Conservation (phyloP, 2,329 filamentous ascomycete species). For the Rutstroemia sp. region DNA sequence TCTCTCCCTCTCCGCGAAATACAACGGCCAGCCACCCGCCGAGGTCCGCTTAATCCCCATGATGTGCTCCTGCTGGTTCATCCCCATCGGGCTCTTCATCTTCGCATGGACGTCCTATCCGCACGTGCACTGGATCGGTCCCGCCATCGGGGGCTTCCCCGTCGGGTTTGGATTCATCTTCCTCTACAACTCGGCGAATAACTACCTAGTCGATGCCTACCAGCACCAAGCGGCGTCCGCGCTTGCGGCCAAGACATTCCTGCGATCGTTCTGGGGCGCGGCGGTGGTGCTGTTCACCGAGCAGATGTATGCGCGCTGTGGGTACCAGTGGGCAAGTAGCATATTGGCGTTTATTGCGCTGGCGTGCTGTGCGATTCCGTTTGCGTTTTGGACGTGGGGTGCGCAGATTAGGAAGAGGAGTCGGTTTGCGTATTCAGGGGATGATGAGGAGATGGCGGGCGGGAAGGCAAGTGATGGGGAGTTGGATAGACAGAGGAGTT, state of each 20-base stretch:
- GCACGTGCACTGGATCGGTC: conserved; percentile 47
- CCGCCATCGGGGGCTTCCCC: conserved; percentile 47
- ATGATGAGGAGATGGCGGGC: conserved; percentile 36
- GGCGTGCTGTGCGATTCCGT: conserved; percentile 76
- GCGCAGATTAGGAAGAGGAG: conserved; percentile 60
- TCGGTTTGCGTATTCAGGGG: conserved; percentile 65
- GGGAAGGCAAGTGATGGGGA: conserved; percentile 13
- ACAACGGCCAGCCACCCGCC: conserved; percentile 67
- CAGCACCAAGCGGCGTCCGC: conserved; percentile 73
- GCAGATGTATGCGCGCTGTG: conserved; percentile 70
- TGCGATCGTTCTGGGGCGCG: conserved; percentile 76
- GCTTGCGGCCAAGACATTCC: conserved; percentile 73
- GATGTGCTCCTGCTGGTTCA: conserved; percentile 70
- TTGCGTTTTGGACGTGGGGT: conserved; percentile 72
- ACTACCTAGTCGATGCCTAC: conserved; percentile 55
- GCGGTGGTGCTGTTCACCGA: conserved; percentile 69
- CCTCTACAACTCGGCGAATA: conserved; percentile 53
- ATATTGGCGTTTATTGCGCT: conserved; percentile 68
- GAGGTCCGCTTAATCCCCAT: conserved; percentile 76
- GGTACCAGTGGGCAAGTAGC: conserved; percentile 67
- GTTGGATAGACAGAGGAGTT: conserved; percentile 22
- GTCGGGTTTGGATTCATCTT: conserved; percentile 61
- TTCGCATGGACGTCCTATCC: conserved; percentile 60
- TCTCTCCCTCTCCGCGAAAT: conserved; percentile 48
- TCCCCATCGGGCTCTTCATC: conserved; percentile 58